Conservation (phyloP, 1,284 basidiomycete species). For the Xerocomus cyaneibrunnescens region DNA sequence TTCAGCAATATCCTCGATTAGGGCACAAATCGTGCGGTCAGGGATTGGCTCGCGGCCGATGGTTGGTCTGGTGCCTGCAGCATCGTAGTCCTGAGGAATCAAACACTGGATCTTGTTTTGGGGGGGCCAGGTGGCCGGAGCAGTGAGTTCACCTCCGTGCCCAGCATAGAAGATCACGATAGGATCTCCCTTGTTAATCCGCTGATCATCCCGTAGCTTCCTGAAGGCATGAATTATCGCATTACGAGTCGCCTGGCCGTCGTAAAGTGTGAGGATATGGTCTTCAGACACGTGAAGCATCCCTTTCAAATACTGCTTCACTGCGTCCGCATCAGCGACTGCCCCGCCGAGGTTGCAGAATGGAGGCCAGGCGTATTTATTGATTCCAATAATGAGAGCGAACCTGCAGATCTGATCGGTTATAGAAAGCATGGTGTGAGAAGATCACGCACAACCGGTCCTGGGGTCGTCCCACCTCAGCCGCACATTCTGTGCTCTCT, state of each 20-base stretch:
- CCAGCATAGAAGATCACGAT: slow-evolving; percentile 7
- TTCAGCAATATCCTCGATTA: neutral
- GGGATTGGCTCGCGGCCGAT: neutral
- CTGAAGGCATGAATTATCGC: neutral
- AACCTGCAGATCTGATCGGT: neutral
- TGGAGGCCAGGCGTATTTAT: neutral
- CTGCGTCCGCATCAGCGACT: neutral
- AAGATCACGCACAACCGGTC: neutral
- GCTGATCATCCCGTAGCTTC: neutral
- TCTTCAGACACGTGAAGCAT: neutral
- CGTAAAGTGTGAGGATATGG: neutral
- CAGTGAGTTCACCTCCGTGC: neutral
- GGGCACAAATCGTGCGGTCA: neutral
- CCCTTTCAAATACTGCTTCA: neutral
- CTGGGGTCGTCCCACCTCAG: neutral
- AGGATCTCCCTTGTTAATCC: slow-evolving; percentile 1
- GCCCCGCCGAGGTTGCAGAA: neutral
- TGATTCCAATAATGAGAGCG: slow-evolving; percentile 4
- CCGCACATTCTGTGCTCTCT: neutral
- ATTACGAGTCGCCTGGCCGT: neutral
- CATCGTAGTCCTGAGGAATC: neutral
- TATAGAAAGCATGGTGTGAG: neutral
- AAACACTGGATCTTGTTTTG: neutral
- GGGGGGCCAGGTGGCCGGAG: neutral
- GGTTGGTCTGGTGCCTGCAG: neutral